Base-by-base conservation (phyloP, 169 alveolate genomes). In the Eimeria sp. region DNA sequence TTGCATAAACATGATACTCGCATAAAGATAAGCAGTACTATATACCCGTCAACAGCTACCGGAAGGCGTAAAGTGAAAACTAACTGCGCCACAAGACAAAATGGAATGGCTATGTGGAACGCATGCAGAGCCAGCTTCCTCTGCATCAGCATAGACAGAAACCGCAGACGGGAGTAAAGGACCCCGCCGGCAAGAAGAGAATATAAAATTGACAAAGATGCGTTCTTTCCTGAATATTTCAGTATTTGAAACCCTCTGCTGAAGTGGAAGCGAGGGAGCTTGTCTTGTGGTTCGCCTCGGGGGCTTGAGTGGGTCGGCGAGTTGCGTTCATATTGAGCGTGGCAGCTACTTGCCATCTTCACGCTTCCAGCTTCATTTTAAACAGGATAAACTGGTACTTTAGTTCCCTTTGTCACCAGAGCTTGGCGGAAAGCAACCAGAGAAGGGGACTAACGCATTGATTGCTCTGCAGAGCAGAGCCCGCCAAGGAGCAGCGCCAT, bases 251-350 rank as follows among this genome's bases (percentile, higher is more conserved):
- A 52, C 46, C 66, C 52, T 78, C 88, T 13, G 46, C 16, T 49
- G 68, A 27, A 49, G 62, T 10, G 88, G 88, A 78, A 78, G 88
- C 68, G 66, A 54, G 68, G 30, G 16, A 49, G 88, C 68, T 78
- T 78, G 68, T 52, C 88, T 49, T 46, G 68, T 13, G 88, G 49
- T n/a, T 52, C 88, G 88, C 88, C 88, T 78, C 88, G 66, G 88
- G 88, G 88, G 88, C 88, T 78, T 78, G 88, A 78, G 66, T 49
- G 62, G 88, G 88, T 78, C 88, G 88, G 88, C 68, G 88, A 49
- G 40, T 78, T 49, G 66, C 46, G 83, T 78, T 46, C 66, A 49
- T 27, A n/a, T 66, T 13, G n/a, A 54, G 68, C 66, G 88, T 43
- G 68, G 49, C 64, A 10, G 68, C 27, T 16, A 78, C 46, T 20